Evolutionary conservation across 2,329 filamentous ascomycete species (phyloP).

Genomic region (Hypoxylon sp.): DNA sequence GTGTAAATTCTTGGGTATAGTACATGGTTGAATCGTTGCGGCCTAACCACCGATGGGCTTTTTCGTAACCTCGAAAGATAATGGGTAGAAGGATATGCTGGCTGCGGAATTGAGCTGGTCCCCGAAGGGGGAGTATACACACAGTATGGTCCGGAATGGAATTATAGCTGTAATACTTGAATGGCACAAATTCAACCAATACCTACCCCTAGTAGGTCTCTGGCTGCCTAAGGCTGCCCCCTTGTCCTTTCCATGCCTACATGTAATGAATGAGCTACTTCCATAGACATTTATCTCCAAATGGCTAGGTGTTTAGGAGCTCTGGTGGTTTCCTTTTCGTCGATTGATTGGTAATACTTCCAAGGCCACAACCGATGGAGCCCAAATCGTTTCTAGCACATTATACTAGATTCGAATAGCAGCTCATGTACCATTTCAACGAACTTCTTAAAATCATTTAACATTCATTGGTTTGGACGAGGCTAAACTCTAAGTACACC

Average conservation of each 20-base stretch:
- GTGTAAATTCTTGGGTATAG: neutral
- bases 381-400: neutral
- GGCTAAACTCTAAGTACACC: conserved; percentile 26
- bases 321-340: neutral
- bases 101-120: neutral
- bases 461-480: conserved; percentile 17
- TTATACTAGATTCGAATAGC: neutral
- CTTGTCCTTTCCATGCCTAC: neutral
- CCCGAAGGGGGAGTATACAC: neutral
- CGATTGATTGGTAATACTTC: neutral
- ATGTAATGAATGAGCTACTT: neutral
- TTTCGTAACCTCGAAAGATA: neutral
- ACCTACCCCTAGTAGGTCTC: neutral
- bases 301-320: neutral
- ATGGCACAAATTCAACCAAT: neutral
- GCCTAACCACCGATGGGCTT: neutral
- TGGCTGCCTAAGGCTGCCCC: neutral
- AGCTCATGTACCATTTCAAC: no score
- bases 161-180: neutral
- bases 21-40: neutral
- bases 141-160: neutral
- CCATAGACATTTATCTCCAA: neutral
- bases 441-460: conserved; percentile 10
- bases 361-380: neutral
- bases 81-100: neutral